Base-by-base conservation (phyloP, 331 rosid genomes). In the Pyrus hybrid region DNA sequence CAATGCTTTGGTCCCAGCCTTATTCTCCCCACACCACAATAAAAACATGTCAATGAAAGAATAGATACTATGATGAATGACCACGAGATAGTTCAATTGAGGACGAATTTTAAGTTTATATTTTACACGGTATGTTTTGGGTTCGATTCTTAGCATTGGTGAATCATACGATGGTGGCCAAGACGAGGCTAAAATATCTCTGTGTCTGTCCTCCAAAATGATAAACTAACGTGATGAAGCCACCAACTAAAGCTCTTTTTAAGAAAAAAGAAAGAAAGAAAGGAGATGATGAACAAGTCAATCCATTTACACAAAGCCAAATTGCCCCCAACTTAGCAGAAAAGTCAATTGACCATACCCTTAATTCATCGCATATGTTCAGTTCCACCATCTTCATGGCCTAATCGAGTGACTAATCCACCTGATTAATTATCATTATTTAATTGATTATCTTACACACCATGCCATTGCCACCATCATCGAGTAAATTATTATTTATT, bases 181-280 rank as follows among this genome's bases (percentile, higher is more conserved):
- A 1, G 0, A 8, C 11, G 0, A 35, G 3, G 1, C 0, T 35
- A 1, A 8, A 35, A 8, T 35, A 0, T 1, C 1, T 35, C 1
- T 35, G 11, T 8, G 41, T 35, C 3, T 1, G 0, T 8, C 37
- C 9, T 33, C 1, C 3, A 35, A 35, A 35, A 35, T 35, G 11
- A 35, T 35, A 35, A 1, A 35, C 41, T 35, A 8, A 35, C 41
- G 1, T 35, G 11, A 35, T 0, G 3, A 35, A 35, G 0, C 1
- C 41, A 35, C 11, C 3, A 0, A 0, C 41, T 35, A 35, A 35
- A 0, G 3, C 41, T 35, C 41, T 8, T 33, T 33, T 35, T 35
- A 35, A 35, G 2, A 0, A 35, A 8, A 35, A 35, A 35, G 1
- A 5, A 35, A 35, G 29, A 28, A 28, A 35, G 11, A 35, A 35